Base-by-base conservation (phyloP, 208 protist species). In the Leishmania lainsoni region DNA sequence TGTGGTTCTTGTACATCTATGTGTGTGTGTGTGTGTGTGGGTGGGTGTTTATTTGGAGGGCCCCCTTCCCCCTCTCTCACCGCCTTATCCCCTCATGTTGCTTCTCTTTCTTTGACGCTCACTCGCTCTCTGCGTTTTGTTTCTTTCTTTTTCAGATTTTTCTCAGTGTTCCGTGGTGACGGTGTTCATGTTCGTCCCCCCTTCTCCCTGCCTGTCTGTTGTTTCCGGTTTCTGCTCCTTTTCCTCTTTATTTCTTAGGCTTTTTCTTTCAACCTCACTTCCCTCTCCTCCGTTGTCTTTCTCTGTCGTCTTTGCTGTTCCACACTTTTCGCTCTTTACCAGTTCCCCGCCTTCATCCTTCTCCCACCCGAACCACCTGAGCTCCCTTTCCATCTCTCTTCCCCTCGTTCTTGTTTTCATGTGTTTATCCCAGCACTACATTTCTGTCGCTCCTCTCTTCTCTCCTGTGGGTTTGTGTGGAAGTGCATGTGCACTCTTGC, bases 201-300 rank as follows among this genome's bases (percentile, higher is more conserved):
- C 35, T 5, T n/a, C n/a, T 76, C n/a, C 26, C 35, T 71, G 39
- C 22, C 9, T 70, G 32, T 70, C 20, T 61, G 65, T 29, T n/a
- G 29, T 56, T 58, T 56, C 35, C 39, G 45, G 16, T 52, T 59
- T 54, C 58, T 32, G 16, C 59, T 9, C 52, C 32, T 32, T 59
- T 76, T 78, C 32, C 54, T 85, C 14, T 84, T 58, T 80, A 35
- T 59, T 74, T 80, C 32, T 45, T 22, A 10, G 58, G 58, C 58
- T 63, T 3, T 14, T 63, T 63, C 26, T 63, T 63, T 26, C 26
- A 10, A 4, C 26, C 26, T 63, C 58, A 22, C 58, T 14, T n/a
- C 58, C 3, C 26, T 45, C 56, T 9, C 56, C 26, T 12, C 58
- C 61, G 61, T 26, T 68, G 29, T 68, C 29, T 5, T 5, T 66